Evolutionary conservation across 257 asterid species (phyloP).

Genomic region (Paulownia fortunei): DNA sequence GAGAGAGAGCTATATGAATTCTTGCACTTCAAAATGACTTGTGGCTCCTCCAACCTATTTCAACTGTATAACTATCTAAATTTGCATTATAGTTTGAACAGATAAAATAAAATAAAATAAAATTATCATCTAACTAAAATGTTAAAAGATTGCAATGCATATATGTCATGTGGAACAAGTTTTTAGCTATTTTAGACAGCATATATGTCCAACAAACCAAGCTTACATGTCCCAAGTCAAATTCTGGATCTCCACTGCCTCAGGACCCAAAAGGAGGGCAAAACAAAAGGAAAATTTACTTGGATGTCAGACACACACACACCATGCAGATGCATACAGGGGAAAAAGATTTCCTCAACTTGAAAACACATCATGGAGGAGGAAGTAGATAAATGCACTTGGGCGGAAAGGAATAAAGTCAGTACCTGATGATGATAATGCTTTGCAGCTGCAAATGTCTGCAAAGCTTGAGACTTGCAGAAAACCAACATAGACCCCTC

Average conservation of each 20-base stretch:
- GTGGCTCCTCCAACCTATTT: background rate
- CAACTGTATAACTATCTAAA: background rate
- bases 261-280: constrained; percentile 15
- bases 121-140: background rate
- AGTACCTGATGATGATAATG: constrained; percentile 78
- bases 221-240: constrained; percentile 1
- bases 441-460: constrained; percentile 53
- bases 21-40: background rate
- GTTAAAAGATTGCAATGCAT: constrained; percentile 3
- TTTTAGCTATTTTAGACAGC: background rate
- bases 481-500: constrained; percentile 40
- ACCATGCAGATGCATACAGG: background rate
- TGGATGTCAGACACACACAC: background rate
- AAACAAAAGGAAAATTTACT: constrained; percentile 21
- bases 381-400: constrained; percentile 15
- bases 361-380: constrained; percentile 18
- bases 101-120: background rate
- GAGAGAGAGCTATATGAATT: background rate
- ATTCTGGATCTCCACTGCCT: constrained; percentile 1
- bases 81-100: constrained; percentile 6
- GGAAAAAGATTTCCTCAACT: background rate
- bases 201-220: background rate
- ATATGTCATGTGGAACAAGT: background rate
- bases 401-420: background rate
- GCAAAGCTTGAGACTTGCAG: constrained; percentile 52